Evolutionary conservation across 371 early-diverging fungal species (phyloP).

Genomic region (Apophysomyces sp.): DNA sequence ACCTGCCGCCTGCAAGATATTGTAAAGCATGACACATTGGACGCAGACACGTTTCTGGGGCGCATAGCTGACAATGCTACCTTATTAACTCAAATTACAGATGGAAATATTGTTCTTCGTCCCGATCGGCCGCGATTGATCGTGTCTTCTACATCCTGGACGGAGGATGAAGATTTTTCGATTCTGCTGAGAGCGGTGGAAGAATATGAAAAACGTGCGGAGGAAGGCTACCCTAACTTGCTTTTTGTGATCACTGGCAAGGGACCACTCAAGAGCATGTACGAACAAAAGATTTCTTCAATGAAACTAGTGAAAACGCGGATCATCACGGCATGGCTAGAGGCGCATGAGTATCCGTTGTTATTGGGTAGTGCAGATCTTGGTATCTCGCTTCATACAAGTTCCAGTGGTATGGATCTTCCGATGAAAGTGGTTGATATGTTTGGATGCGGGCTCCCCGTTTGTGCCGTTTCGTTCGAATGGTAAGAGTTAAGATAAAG

Average conservation of each 20-base stretch:
- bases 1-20: slow-evolving; percentile 39
- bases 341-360: slow-evolving; percentile 79
- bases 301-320: slow-evolving; percentile 55
- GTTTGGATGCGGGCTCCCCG: slow-evolving; percentile 95
- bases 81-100: slow-evolving; percentile 39
- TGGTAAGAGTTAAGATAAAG: slow-evolving; percentile 42
- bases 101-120: slow-evolving; percentile 31
- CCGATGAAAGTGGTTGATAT: slow-evolving; percentile 99
- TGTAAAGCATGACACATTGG: slow-evolving; percentile 33
- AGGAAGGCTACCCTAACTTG: slow-evolving; percentile 53
- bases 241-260: slow-evolving; percentile 92
- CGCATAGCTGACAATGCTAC: slow-evolving; percentile 27
- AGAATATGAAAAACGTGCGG: slow-evolving; percentile 47
- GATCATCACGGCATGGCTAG: slow-evolving; percentile 84
- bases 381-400: slow-evolving; percentile 90
- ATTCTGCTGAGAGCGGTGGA: slow-evolving; percentile 74
- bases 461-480: slow-evolving; percentile 75
- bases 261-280: slow-evolving; percentile 79
- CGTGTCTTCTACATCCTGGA: slow-evolving; percentile 95
- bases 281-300: slow-evolving; percentile 59
- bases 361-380: slow-evolving; percentile 88
- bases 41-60: slow-evolving; percentile 25
- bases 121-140: slow-evolving; percentile 68
- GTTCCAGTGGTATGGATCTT: slow-evolving; percentile 91
- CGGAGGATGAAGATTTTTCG: slow-evolving; percentile 93